phyloP scores from a whole-genome alignment of 2,329 filamentous ascomycete genomes.

The Leptographium galeiforme region DNA sequence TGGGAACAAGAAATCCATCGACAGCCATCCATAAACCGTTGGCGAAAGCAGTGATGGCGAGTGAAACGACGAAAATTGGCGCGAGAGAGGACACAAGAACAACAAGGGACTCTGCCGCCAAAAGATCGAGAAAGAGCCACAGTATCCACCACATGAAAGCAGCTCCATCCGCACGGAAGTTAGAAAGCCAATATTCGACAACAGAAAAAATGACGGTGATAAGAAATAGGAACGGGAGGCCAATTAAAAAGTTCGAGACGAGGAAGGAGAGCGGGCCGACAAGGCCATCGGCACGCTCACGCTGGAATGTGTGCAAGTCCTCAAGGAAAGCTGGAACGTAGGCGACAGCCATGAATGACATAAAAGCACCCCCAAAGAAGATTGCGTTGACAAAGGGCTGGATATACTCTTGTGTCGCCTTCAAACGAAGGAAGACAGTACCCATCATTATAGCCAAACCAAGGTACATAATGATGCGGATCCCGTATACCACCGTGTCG shows the following conservation, averaged over 20 bases:
- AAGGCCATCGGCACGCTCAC: conserved; percentile 70
- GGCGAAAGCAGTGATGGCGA: conserved; percentile 70
- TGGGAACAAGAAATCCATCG: conserved; percentile 66
- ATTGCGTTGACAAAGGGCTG: conserved; percentile 75
- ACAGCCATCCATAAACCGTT: conserved; percentile 88
- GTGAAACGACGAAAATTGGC: conserved; percentile 65
- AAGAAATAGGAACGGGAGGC: conserved; percentile 67
- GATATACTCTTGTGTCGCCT: conserved; percentile 56
- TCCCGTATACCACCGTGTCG: conserved; percentile 72
- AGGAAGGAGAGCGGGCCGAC: conserved; percentile 64
- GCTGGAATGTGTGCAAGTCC: conserved; percentile 57
- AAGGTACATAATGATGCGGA: conserved; percentile 57
- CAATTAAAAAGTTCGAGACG: conserved; percentile 69
- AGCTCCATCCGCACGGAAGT: conserved; percentile 50
- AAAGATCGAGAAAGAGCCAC: conserved; percentile 74
- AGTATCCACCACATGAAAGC: conserved; percentile 69
- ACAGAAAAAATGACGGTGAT: conserved; percentile 64
- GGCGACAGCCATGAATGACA: conserved; percentile 72
- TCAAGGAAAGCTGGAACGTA: conserved; percentile 78
- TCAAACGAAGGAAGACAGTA: conserved; percentile 69
- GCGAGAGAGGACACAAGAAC: conserved; percentile 61
- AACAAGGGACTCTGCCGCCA: conserved; percentile 72
- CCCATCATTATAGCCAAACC: conserved; percentile 76
- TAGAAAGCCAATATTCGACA: conserved; percentile 67
- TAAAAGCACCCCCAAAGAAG: conserved; percentile 58